phyloP scores from a whole-genome alignment of 805 yeast genomes.

The Starmera caribaea region DNA sequence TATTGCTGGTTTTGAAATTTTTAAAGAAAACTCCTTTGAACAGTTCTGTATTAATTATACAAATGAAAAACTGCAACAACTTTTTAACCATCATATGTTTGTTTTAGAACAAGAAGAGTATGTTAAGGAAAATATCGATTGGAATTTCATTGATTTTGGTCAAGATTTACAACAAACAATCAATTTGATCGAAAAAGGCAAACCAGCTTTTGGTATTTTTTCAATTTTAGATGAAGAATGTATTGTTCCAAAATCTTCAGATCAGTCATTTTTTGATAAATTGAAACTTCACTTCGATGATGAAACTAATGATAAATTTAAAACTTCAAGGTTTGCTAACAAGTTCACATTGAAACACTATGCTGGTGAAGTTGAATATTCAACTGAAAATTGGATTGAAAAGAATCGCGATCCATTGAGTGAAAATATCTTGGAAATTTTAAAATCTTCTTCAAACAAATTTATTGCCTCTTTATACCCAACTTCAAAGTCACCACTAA shows the following conservation, averaged over 20 bases:
- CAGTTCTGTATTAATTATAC: conserved; percentile 97
- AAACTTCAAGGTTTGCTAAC: conserved; percentile 60
- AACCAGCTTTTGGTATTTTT: conserved; percentile 65
- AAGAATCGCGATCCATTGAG: conserved; percentile 91
- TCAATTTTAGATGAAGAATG: conserved; percentile 92
- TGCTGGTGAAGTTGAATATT: conserved; percentile 94
- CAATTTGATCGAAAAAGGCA: conserved; percentile 70
- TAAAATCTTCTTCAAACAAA: conserved; percentile 45
- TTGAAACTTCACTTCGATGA: conserved; percentile 55
- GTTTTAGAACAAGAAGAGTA: conserved; percentile 96
- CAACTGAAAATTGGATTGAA: conserved; percentile 86
- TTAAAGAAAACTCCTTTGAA: conserved; percentile 88
- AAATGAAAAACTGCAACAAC: conserved; percentile 94
- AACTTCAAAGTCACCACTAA: conserved; percentile 24
- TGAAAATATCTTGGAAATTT: conserved; percentile 55
- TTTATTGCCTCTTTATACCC: conserved; percentile 49
- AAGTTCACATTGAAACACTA: conserved; percentile 86
- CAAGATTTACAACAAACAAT: conserved; percentile 91
- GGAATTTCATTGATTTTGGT: conserved; percentile 96
- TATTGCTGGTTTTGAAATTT: conserved; percentile 97
- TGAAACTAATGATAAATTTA: conserved; percentile 42
- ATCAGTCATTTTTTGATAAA: conserved; percentile 73
- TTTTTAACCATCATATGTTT: conserved; percentile 96
- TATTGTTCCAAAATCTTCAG: conserved; percentile 85
- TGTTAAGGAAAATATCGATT: conserved; percentile 83